Percentiles rank a stretch among this genome's conserved stretches.
phyloP scores from a whole-genome alignment of 140 eudicot genomes.

The Oenanthe javanica region DNA sequence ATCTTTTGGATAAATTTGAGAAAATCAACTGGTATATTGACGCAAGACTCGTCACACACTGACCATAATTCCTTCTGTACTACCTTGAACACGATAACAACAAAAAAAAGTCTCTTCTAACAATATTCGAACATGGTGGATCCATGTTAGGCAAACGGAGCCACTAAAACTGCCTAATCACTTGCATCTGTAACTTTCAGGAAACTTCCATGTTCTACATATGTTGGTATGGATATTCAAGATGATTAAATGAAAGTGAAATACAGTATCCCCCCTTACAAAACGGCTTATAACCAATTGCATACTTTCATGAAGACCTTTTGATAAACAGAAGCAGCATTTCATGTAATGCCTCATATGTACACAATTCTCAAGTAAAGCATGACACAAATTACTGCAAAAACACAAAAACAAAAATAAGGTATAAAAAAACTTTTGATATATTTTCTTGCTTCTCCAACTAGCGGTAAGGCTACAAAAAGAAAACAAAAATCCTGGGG shows the following conservation, averaged over 20 bases:
- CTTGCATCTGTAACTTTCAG: background rate
- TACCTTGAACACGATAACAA: background rate
- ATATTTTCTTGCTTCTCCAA: slow-evolving; percentile 4
- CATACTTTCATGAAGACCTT: background rate
- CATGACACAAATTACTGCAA: background rate
- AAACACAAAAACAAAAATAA: background rate
- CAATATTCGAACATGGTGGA: background rate
- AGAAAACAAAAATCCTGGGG: slow-evolving; percentile 21
- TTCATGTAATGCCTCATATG: background rate
- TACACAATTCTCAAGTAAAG: background rate
- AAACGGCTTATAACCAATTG: background rate
- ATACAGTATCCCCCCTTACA: background rate
- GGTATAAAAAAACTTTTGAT: slow-evolving; percentile 1
- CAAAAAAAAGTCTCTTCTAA: background rate
- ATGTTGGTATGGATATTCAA: background rate
- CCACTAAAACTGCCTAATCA: background rate
- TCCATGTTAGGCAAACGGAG: background rate
- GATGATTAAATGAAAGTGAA: background rate
- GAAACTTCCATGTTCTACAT: background rate
- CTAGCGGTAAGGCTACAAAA: slow-evolving; percentile 27
- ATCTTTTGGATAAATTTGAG: background rate
- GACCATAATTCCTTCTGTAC: background rate
- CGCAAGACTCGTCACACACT: background rate
- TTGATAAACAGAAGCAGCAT: background rate
- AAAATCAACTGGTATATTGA: background rate